These are phyloP conservation scores for Plasmodium berghei DNA, from an alignment of 169 alveolate genomes.

Conservation along the genomic window DNA sequence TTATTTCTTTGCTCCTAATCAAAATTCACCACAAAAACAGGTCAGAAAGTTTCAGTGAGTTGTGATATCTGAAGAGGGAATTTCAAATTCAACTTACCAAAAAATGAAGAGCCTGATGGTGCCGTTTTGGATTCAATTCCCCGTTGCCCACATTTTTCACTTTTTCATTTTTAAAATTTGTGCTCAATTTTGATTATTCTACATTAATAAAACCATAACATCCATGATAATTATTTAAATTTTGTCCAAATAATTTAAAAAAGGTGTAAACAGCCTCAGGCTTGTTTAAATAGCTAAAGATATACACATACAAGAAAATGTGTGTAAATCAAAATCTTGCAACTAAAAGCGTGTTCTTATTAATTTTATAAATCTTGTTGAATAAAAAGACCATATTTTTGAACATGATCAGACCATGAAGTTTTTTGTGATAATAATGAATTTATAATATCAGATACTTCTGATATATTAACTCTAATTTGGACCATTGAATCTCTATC, in stretches of 20 bases:
- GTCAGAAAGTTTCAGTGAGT: slow-evolving; percentile 23
- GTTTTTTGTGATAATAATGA: slow-evolving; percentile 74
- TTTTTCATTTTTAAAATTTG: too few relatives aligned
- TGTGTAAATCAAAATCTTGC: too few relatives aligned
- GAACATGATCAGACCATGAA: slow-evolving; percentile 83
- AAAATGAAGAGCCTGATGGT: too few relatives aligned
- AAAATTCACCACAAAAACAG: slow-evolving; percentile 24
- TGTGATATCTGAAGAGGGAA: background rate
- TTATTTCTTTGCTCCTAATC: slow-evolving; percentile 18
- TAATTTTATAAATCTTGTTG: slow-evolving; percentile 73
- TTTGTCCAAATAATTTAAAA: too few relatives aligned
- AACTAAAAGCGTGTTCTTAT: background rate
- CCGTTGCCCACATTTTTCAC: too few relatives aligned
- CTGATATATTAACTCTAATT: slow-evolving; percentile 89
- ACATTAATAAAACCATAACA: too few relatives aligned
- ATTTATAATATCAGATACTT: slow-evolving; percentile 78
- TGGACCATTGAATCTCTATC: slow-evolving; percentile 96
- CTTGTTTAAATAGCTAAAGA: too few relatives aligned
- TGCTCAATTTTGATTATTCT: too few relatives aligned
- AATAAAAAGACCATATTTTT: slow-evolving; percentile 79
- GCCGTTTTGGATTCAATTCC: too few relatives aligned
- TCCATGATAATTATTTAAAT: too few relatives aligned
- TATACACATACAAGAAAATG: too few relatives aligned
- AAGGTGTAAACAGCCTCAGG: too few relatives aligned
- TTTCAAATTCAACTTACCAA: background rate